A percentile compares a stretch with the other conserved stretches of the same genome.
These are phyloP conservation scores for Goffeauzyma gilvescens DNA, from an alignment of 768 basidiomycete species.

Conservation along the genomic window DNA sequence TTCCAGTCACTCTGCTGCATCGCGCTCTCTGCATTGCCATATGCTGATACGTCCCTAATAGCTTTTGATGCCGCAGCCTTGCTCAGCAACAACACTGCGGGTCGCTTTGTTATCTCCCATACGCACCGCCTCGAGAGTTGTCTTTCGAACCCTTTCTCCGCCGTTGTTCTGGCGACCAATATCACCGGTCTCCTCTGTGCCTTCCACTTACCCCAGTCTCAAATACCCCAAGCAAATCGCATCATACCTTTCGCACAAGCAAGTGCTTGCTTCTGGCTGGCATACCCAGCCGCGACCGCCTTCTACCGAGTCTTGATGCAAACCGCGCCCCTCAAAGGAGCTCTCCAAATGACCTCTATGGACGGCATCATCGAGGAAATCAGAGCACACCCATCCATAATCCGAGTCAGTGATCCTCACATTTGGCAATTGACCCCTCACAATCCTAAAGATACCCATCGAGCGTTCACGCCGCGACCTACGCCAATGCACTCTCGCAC, in stretches of 20 bases:
- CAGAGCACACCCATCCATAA: constrained; percentile 63
- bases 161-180: constrained; percentile 43
- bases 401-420: constrained; percentile 66
- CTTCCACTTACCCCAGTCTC: constrained; percentile 41
- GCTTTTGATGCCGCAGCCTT: neutral
- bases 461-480: constrained; percentile 3
- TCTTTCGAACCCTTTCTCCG: constrained; percentile 55
- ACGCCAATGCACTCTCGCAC: constrained; percentile 5
- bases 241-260: constrained; percentile 60
- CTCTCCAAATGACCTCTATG: constrained; percentile 60
- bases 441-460: constrained; percentile 13
- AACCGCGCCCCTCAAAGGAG: constrained; percentile 46
- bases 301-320: constrained; percentile 76
- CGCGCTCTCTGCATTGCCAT: neutral
- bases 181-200: constrained; percentile 40
- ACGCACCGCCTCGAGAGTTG: constrained; percentile 19
- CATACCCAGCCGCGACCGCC: constrained; percentile 63
- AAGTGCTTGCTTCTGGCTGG: constrained; percentile 56
- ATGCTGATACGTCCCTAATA: constrained; percentile 1
- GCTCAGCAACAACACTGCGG: neutral
- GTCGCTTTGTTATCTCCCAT: neutral
- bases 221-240: constrained; percentile 50
- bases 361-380: constrained; percentile 33
- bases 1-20: neutral
- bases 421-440: constrained; percentile 65